A percentile compares a stretch with the other conserved stretches of the same genome.
These are phyloP conservation scores for Rutidosis leptorrhynchoides DNA, from an alignment of 129 eudicot genomes.

Conservation along the genomic window DNA sequence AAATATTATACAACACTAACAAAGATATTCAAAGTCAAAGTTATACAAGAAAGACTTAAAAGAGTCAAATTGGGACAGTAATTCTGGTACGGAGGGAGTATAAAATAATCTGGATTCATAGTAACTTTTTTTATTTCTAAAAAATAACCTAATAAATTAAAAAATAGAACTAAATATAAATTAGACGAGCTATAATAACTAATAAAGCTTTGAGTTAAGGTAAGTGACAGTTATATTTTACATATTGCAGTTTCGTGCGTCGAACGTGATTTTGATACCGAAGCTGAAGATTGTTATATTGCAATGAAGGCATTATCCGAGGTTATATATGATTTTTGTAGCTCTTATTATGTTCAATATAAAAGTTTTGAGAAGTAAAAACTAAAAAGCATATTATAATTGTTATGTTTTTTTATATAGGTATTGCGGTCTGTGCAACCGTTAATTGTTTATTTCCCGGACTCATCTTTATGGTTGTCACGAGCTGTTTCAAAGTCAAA, in stretches of 20 bases:
- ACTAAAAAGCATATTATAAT: conserved; percentile 2
- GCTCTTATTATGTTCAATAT: conserved; percentile 10
- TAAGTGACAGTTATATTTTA: neutral
- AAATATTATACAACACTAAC: too few relatives aligned
- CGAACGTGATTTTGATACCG: conserved; percentile 80
- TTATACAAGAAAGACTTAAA: too few relatives aligned
- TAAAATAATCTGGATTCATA: conserved; percentile 55
- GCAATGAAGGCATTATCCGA: conserved; percentile 90
- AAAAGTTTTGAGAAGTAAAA: neutral
- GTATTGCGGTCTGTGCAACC: conserved; percentile 75
- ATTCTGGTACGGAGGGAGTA: too few relatives aligned
- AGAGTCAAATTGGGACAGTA: too few relatives aligned
- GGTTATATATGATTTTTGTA: conserved; percentile 35
- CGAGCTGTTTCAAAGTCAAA: conserved; percentile 79
- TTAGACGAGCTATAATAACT: neutral
- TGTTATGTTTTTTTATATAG: conserved; percentile 36
- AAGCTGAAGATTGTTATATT: conserved; percentile 68
- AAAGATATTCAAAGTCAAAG: too few relatives aligned
- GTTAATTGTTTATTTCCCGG: conserved; percentile 85
- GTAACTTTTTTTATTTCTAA: neutral
- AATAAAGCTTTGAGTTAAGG: neutral
- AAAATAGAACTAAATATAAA: neutral
- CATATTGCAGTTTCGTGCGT: conserved; percentile 58
- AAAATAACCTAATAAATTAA: too few relatives aligned
- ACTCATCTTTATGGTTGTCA: conserved; percentile 82